These are phyloP conservation scores for Croton laevigatus DNA, from an alignment of 441 rosid species.

Conservation along the genomic window DNA sequence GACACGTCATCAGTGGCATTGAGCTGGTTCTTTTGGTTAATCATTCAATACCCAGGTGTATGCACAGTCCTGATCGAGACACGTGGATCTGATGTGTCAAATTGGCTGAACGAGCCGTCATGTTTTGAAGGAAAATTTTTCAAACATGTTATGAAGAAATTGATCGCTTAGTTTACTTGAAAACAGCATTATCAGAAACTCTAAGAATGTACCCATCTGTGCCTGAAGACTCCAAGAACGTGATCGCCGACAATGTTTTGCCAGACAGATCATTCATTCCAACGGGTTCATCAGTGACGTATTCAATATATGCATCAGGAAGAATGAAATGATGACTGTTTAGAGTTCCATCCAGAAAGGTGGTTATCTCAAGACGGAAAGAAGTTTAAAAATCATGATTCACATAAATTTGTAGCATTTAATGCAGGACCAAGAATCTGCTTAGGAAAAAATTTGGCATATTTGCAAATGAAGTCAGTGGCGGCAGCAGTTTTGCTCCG, in stretches of 20 bases:
- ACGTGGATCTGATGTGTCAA: constrained; percentile 57
- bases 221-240: constrained; percentile 91
- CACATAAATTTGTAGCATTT: constrained; percentile 82
- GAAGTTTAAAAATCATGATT: constrained; percentile 55
- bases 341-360: constrained; percentile 82
- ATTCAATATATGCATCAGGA: constrained; percentile 89
- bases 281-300: constrained; percentile 91
- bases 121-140: no score
- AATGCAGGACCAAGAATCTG: constrained; percentile 94
- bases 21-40: constrained; percentile 88
- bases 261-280: constrained; percentile 94
- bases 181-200: constrained; percentile 88
- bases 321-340: constrained; percentile 78
- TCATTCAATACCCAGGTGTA: constrained; percentile 53
- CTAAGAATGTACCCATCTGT: constrained; percentile 89
- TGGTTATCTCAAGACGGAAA: constrained; percentile 72
- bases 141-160: no score
- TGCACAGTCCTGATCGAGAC: constrained; percentile 57
- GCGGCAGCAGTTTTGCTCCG: constrained; percentile 74
- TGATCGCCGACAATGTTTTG: constrained; percentile 67
- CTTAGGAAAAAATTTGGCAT: constrained; percentile 81
- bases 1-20: constrained; percentile 95
- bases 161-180: constrained; percentile 66
- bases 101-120: constrained; percentile 68
- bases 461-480: constrained; percentile 90